phyloP scores from a whole-genome alignment of 2,329 filamentous ascomycete genomes.

The Nothophoma quercina region DNA sequence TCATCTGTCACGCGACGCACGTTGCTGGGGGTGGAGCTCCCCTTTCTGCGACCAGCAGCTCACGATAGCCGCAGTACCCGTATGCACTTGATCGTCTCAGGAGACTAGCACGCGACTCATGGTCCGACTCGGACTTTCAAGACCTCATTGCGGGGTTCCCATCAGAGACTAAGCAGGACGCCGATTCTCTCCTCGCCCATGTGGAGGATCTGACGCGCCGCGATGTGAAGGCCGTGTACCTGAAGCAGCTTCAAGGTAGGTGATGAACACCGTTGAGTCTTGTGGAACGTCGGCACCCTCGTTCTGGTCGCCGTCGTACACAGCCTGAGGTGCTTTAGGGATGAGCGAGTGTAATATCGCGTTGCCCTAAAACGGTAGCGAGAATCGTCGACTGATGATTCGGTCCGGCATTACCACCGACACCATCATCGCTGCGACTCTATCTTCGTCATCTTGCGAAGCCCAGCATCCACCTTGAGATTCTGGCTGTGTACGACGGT shows the following conservation, averaged over 20 bases:
- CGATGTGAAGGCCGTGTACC: constrained; percentile 78
- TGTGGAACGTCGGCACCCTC: constrained; percentile 22
- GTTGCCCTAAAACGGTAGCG: constrained; percentile 27
- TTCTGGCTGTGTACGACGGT: constrained; percentile 7
- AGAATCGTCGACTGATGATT: constrained; percentile 27
- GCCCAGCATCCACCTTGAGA: not conserved
- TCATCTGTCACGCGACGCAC: constrained; percentile 41
- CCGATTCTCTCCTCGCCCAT: constrained; percentile 68
- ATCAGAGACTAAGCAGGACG: constrained; percentile 65
- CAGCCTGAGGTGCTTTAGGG: constrained; percentile 14
- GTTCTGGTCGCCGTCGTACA: constrained; percentile 15
- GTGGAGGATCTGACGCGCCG: constrained; percentile 73
- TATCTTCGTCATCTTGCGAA: constrained; percentile 5
- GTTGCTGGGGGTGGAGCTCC: constrained; percentile 22
- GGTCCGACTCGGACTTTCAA: constrained; percentile 70
- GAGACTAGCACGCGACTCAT: constrained; percentile 68
- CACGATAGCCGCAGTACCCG: constrained; percentile 69
- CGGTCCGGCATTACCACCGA: constrained; percentile 32
- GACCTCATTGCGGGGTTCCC: constrained; percentile 77
- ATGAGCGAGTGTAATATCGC: constrained; percentile 31
- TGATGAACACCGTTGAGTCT: constrained; percentile 20
- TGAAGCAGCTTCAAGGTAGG: constrained; percentile 74
- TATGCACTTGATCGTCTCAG: constrained; percentile 75
- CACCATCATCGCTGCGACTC: constrained; percentile 33
- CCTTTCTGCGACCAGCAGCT: constrained; percentile 31